Conservation (phyloP, 169 alveolate species). For the Cryptosporidium meleagridis region DNA sequence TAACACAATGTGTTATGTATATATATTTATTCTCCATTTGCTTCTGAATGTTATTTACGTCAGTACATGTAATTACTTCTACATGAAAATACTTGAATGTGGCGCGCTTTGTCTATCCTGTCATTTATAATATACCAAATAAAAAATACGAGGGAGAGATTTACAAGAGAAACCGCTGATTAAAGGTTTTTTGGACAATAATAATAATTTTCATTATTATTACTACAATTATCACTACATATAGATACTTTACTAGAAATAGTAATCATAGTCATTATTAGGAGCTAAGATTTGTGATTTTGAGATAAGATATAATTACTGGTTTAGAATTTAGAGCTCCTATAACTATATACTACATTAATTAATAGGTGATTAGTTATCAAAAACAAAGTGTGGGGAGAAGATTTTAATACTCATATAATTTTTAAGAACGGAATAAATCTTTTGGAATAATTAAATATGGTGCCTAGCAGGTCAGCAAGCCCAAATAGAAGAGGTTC, state of each 20-base stretch:
- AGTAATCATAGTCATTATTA: neutral
- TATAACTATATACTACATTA: neutral
- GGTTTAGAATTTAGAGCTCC: neutral
- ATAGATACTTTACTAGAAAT: neutral
- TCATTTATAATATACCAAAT: neutral
- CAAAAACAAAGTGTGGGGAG: neutral
- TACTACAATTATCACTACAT: too few relatives aligned
- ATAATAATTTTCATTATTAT: too few relatives aligned
- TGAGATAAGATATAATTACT: neutral
- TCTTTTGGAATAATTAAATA: neutral
- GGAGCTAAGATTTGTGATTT: neutral
- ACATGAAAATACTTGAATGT: neutral
- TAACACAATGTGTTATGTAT: too few relatives aligned
- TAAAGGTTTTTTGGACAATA: too few relatives aligned
- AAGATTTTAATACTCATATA: neutral
- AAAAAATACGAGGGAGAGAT: neutral
- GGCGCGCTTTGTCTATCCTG: neutral
- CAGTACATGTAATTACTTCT: neutral
- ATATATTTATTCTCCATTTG: too few relatives aligned
- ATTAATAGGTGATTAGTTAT: neutral
- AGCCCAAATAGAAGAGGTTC: slow-evolving; percentile 48
- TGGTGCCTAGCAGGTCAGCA: slow-evolving; percentile 31
- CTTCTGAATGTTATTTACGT: too few relatives aligned
- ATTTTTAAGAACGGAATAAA: neutral
- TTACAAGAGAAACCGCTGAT: neutral